phyloP scores from a whole-genome alignment of 805 yeast genomes.

The Starmerella cellae region DNA sequence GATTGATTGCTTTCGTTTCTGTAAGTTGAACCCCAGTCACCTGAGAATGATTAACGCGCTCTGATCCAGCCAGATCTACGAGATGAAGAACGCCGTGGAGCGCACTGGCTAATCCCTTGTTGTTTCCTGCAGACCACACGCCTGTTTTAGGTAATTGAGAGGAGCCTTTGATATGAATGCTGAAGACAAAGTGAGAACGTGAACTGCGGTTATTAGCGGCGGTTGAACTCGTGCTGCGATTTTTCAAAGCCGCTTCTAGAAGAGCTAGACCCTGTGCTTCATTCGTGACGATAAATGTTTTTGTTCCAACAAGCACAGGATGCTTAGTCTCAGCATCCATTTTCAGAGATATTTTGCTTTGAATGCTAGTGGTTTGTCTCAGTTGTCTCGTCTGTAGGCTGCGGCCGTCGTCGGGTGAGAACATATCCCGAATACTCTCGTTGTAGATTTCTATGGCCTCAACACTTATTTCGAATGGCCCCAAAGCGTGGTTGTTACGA shows the following conservation, averaged over 20 bases:
- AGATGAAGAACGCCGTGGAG: slow-evolving; percentile 56
- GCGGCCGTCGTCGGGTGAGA: slow-evolving; percentile 24
- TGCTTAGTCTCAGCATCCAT: slow-evolving; percentile 30
- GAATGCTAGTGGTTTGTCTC: background rate
- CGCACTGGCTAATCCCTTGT: slow-evolving; percentile 26
- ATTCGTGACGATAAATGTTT: slow-evolving; percentile 35
- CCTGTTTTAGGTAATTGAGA: background rate
- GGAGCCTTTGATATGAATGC: slow-evolving; percentile 44
- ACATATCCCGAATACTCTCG: slow-evolving; percentile 61
- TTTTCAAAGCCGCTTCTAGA: slow-evolving; percentile 42
- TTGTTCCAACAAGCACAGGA: slow-evolving; percentile 51
- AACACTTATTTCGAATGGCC: slow-evolving; percentile 38
- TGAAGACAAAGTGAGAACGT: slow-evolving; percentile 78
- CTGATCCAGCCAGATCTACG: slow-evolving; percentile 91
- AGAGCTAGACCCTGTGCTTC: slow-evolving; percentile 39
- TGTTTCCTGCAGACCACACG: slow-evolving; percentile 24
- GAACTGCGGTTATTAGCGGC: slow-evolving; percentile 73
- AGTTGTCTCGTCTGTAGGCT: background rate
- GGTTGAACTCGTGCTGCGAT: slow-evolving; percentile 72
- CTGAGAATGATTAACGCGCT: slow-evolving; percentile 60
- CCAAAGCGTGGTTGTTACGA: slow-evolving; percentile 28
- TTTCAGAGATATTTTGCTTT: background rate
- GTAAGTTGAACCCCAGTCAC: slow-evolving; percentile 66
- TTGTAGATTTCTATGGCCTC: slow-evolving; percentile 85
- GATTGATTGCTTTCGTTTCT: slow-evolving; percentile 83